phyloP scores from a whole-genome alignment of 1,139 yeast genomes.

The Lodderomyces margitis region DNA sequence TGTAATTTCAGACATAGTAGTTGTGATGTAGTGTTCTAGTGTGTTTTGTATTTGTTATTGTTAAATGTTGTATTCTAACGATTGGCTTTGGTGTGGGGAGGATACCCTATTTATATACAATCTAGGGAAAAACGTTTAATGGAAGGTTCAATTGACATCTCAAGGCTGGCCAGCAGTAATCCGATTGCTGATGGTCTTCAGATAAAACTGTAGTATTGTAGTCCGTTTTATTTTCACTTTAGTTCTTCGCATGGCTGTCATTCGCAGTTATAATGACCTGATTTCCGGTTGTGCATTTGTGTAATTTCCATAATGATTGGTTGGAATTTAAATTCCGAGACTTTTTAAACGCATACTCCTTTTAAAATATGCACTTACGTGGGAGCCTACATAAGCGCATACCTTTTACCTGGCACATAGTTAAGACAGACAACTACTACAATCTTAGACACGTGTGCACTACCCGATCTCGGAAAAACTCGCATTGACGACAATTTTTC shows the following conservation, averaged over 20 bases:
- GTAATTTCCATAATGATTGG: background rate
- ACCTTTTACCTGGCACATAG: too few relatives aligned
- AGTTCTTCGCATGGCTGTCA: slow-evolving; percentile 1
- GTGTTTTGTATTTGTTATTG: too few relatives aligned
- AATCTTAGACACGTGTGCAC: background rate
- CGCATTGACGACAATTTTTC: background rate
- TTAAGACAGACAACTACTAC: too few relatives aligned
- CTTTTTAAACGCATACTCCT: background rate
- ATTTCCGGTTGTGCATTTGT: background rate
- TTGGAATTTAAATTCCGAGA: slow-evolving; percentile 4
- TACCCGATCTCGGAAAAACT: slow-evolving; percentile 1
- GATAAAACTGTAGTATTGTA: background rate
- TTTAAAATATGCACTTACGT: background rate
- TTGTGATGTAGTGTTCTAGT: too few relatives aligned
- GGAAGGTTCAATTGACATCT: background rate
- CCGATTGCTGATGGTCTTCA: background rate
- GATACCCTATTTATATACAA: background rate
- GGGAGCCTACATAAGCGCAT: slow-evolving; percentile 8
- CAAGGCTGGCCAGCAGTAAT: background rate
- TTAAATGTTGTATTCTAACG: too few relatives aligned
- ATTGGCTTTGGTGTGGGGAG: too few relatives aligned
- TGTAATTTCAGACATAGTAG: slow-evolving; percentile 38
- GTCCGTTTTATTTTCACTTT: background rate
- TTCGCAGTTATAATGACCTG: background rate
- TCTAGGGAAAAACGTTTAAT: too few relatives aligned